phyloP scores from a whole-genome alignment of 768 basidiomycete genomes.

The Tricholoma sp. region DNA sequence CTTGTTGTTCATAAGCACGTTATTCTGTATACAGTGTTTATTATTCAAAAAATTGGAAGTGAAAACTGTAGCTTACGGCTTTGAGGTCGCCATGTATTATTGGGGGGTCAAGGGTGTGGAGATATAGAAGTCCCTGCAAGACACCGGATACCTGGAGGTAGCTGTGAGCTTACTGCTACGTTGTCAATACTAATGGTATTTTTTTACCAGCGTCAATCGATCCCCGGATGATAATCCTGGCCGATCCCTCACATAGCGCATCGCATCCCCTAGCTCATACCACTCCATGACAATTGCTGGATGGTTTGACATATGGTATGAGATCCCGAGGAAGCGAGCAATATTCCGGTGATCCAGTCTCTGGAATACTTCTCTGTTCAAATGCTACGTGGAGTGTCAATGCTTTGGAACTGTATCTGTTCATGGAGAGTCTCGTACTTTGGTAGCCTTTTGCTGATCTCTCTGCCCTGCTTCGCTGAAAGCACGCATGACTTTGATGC shows the following conservation, averaged over 20 bases:
- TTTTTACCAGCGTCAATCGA: conserved; percentile 31
- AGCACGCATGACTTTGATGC: not conserved
- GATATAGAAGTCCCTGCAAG: conserved; percentile 34
- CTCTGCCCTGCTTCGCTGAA: conserved; percentile 1
- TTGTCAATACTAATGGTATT: conserved; percentile 9
- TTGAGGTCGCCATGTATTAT: conserved; percentile 28
- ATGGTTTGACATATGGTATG: conserved; percentile 29
- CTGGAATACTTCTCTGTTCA: conserved; percentile 48
- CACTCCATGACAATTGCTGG: conserved; percentile 41
- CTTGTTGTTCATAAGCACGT: conserved; percentile 38
- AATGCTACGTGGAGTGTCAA: conserved; percentile 22
- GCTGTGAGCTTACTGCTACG: not conserved
- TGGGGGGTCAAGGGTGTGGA: conserved; percentile 35
- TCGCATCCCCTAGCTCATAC: conserved; percentile 43
- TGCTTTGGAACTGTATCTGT: not conserved
- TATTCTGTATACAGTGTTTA: conserved; percentile 26
- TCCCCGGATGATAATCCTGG: conserved; percentile 7
- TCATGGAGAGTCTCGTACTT: conserved; percentile 15
- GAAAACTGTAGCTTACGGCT: conserved; percentile 14
- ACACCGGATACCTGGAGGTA: conserved; percentile 34
- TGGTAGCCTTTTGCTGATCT: conserved; percentile 28
- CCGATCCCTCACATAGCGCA: conserved; percentile 31
- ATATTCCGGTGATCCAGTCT: conserved; percentile 43
- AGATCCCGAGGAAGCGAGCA: conserved; percentile 38
- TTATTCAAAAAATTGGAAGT: not conserved